Base-by-base conservation (phyloP, 2,329 filamentous ascomycete genomes). In the Alternaria gaisen region DNA sequence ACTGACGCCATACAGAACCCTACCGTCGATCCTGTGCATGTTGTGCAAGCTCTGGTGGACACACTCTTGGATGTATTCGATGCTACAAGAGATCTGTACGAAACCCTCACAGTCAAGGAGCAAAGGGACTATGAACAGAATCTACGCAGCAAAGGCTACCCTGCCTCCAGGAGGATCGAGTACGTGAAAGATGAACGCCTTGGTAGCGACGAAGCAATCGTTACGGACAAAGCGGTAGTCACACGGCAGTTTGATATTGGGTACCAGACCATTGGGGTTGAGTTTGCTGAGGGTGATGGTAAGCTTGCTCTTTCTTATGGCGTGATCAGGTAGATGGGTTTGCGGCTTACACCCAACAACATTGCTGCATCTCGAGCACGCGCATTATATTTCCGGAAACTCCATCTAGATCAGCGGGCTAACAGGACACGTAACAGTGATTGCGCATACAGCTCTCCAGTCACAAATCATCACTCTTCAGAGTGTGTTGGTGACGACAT, bases 381-480 rank as follows among this genome's bases (percentile, higher is more conserved):
- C 20, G 20, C 18, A 42, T 16, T 4, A 30, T 30, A 30, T 1
- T 50, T 36, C 20, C n/a, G 7, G 40, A 14, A 20, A 40, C 18
- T 18, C 24, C 22, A 36, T 42, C 20, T 32, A 18, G 22, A 14
- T 16, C 24, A 28, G 28, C 20, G 28, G 22, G 53, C 58, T 58
- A 53, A 59, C 34, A 10, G 42, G 40, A 51, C 7, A 53, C 10
- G 2, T n/a, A 28, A 11, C 38, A 78, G 76, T 74, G 8, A 58
- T 71, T 32, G 69, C 75, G 16, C 72, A 77, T 53, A 70, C 70
- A 11, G 73, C 65, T 5, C 67, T 78, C 11, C 76, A 78, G 51
- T 71, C 72, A 4, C 72, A 77, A 40, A 76, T 78, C 42, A 78
- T 78, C n/a, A 67, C 64, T 9, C 68, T 78, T 1, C 76, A 78